phyloP scores from a whole-genome alignment of 805 yeast genomes.

The Wickerhamomyces xylosicus region DNA sequence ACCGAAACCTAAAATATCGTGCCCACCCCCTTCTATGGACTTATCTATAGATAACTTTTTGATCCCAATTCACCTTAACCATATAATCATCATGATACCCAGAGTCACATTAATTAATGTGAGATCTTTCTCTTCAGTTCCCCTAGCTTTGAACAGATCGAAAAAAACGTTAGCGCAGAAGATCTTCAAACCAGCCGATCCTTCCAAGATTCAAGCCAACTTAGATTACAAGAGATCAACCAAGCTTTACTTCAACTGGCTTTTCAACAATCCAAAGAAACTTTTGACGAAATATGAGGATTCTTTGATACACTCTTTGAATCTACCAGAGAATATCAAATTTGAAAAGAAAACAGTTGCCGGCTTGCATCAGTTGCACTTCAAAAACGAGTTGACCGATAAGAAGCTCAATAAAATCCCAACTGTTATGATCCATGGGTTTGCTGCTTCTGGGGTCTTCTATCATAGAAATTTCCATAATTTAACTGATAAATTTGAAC shows the following conservation, averaged over 20 bases:
- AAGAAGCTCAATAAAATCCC: conserved; percentile 19
- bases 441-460: conserved; percentile 84
- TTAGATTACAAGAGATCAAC: conserved; percentile 2
- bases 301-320: conserved; percentile 6
- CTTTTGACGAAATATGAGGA: conserved; percentile 12
- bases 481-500: conserved; percentile 36
- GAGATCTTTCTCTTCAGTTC: neutral
- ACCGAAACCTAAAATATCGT: too few relatives aligned
- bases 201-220: neutral
- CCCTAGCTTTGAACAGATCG: neutral
- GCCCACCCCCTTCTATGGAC: too few relatives aligned
- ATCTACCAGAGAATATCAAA: conserved; percentile 6
- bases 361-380: conserved; percentile 16
- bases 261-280: conserved; percentile 5
- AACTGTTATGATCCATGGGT: conserved; percentile 72
- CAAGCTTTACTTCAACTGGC: conserved; percentile 12
- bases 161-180: neutral
- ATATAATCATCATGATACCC: too few relatives aligned
- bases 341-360: conserved; percentile 5
- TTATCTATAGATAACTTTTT: too few relatives aligned
- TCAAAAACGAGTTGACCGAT: conserved; percentile 12
- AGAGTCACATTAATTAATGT: too few relatives aligned
- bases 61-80: too few relatives aligned
- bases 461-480: conserved; percentile 61
- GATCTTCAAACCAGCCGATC: neutral